A percentile compares a stretch with the other conserved stretches of the same genome.
Evolutionary conservation across 202 grass and related monocot genomes (phyloP).

Genomic region (Saccharum hybrid): DNA sequence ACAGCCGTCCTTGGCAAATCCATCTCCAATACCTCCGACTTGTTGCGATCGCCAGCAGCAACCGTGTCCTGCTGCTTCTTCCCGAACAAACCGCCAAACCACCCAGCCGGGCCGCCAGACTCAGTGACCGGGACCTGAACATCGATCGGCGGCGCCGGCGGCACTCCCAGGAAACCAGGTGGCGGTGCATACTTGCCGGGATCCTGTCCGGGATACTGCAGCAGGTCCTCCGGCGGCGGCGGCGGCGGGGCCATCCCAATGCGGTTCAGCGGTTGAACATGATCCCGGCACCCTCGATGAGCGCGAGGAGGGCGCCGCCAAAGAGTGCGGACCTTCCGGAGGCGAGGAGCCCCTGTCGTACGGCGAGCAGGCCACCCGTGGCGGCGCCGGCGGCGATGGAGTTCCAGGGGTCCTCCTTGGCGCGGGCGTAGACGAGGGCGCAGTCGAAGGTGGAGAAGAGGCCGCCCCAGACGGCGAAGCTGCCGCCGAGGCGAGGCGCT

Average conservation of each 20-base stretch:
- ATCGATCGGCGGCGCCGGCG: neutral
- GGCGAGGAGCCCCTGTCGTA: conserved; percentile 52
- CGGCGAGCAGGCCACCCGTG: conserved; percentile 54
- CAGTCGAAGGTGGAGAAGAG: conserved; percentile 74
- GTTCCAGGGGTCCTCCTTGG: conserved; percentile 90
- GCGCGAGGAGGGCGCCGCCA: conserved; percentile 62
- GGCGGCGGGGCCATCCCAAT: too few relatives aligned
- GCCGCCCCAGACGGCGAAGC: conserved; percentile 65
- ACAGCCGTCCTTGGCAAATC: conserved; percentile 49
- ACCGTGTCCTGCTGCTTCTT: neutral
- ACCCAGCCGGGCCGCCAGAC: neutral
- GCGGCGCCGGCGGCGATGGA: conserved; percentile 63
- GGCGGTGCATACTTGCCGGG: neutral
- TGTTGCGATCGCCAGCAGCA: conserved; percentile 34
- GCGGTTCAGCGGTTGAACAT: conserved; percentile 45
- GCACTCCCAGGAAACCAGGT: conserved; percentile 2
- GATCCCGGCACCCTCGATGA: conserved; percentile 66
- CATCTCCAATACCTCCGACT: conserved; percentile 63
- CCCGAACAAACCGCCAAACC: conserved; percentile 55
- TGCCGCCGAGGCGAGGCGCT: conserved; percentile 54
- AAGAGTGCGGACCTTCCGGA: conserved; percentile 39
- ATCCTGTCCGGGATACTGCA: too few relatives aligned
- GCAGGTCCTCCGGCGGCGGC: too few relatives aligned
- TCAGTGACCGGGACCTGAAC: conserved; percentile 4
- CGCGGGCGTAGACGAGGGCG: conserved; percentile 40